Evolutionary conservation across 202 grass and related monocot species (phyloP).

Genomic region (Bolboschoenoplectus hybrid): DNA sequence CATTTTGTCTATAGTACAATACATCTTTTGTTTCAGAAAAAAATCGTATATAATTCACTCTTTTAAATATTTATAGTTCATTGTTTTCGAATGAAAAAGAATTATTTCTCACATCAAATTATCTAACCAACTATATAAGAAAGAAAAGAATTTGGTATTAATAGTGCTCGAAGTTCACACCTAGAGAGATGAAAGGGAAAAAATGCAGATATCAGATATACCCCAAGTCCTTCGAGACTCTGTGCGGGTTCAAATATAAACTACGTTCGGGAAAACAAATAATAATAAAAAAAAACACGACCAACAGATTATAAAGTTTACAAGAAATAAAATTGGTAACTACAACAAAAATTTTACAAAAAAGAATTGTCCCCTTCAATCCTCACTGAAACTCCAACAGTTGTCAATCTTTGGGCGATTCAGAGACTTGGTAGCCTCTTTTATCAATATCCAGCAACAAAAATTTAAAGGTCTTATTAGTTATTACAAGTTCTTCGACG

Average conservation of each 20-base stretch:
- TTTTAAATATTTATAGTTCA: no score
- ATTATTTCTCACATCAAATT: no score
- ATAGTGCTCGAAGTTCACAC: no score
- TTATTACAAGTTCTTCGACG: background rate
- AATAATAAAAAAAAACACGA: background rate
- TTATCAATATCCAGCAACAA: conserved; percentile 19
- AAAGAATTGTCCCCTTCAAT: background rate
- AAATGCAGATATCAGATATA: no score
- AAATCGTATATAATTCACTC: no score
- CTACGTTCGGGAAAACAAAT: background rate
- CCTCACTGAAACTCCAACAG: background rate
- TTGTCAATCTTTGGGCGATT: background rate
- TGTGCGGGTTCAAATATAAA: background rate
- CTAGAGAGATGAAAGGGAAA: no score
- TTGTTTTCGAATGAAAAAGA: no score
- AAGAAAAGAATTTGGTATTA: no score
- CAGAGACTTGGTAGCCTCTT: background rate
- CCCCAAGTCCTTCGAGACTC: no score
- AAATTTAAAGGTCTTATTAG: background rate
- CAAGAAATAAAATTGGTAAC: background rate
- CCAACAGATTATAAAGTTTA: background rate
- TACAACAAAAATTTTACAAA: background rate
- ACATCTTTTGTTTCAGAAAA: no score
- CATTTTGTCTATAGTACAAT: no score
- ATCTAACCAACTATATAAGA: no score